A percentile compares a stretch with the other conserved stretches of the same genome.
These are phyloP conservation scores for Globisporangium nunn DNA, from an alignment of 352 stramenopile genomes.

Conservation along the genomic window DNA sequence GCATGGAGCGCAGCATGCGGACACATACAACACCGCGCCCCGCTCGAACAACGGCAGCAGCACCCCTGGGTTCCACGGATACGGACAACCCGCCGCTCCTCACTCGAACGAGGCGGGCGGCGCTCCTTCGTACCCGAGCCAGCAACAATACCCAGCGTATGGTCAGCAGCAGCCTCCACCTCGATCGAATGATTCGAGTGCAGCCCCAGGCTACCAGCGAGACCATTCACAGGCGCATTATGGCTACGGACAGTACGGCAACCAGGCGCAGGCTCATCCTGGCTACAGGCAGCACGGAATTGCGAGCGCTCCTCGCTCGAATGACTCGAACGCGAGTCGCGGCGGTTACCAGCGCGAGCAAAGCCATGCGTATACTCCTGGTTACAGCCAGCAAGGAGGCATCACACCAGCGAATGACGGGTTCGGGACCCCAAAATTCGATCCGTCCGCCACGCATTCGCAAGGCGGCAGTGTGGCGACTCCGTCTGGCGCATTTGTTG, in stretches of 20 bases:
- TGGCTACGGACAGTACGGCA: neutral
- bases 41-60: conserved; percentile 1
- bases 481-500: conserved; percentile 21
- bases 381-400: conserved; percentile 7
- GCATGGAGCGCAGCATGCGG: conserved; percentile 8
- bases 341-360: neutral
- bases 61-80: conserved; percentile 4
- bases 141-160: conserved; percentile 4
- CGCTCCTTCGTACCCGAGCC: conserved; percentile 17
- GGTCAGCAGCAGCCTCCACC: conserved; percentile 4
- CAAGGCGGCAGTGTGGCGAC: conserved; percentile 12
- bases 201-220: neutral
- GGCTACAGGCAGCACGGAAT: conserved; percentile 3
- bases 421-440: conserved; percentile 4
- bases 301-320: conserved; percentile 11
- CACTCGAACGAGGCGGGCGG: conserved; percentile 14
- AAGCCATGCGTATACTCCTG: neutral
- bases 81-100: conserved; percentile 6
- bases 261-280: conserved; percentile 2
- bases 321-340: conserved; percentile 11
- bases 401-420: neutral
- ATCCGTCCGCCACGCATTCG: conserved; percentile 7
- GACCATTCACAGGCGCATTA: neutral
- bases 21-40: conserved; percentile 7
- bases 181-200: conserved; percentile 4